Conservation (phyloP, 2,329 filamentous ascomycete genomes). For the Talaromyces atroroseus region DNA sequence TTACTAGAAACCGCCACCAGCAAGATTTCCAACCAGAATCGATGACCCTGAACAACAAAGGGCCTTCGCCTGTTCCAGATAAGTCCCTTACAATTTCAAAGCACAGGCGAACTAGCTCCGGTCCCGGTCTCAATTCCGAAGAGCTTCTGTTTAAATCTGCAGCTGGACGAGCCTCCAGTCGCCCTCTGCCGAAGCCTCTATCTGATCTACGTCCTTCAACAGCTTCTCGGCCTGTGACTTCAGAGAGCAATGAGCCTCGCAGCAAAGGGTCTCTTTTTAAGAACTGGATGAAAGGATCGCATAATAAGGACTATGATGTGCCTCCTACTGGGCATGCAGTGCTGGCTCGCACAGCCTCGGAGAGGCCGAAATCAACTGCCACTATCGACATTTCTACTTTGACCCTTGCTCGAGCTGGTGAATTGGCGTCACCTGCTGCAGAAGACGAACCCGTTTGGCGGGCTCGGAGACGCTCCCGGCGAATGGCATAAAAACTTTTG, state of each 20-base stretch:
- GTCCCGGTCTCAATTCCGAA: constrained; percentile 4
- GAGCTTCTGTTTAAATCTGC: not conserved
- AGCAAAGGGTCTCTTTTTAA: constrained; percentile 35
- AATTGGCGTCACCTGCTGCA: not conserved
- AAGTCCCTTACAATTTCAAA: constrained; percentile 4
- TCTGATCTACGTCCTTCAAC: constrained; percentile 22
- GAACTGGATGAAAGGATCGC: constrained; percentile 35
- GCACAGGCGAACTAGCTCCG: constrained; percentile 11
- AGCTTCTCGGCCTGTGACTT: constrained; percentile 21
- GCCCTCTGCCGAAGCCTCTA: constrained; percentile 23
- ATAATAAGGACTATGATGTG: constrained; percentile 12
- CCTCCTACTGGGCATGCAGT: not conserved
- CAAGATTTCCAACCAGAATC: not conserved
- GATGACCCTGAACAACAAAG: not conserved
- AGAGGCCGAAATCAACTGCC: constrained; percentile 10
- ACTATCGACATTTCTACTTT: constrained; percentile 6
- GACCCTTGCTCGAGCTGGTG: not conserved
- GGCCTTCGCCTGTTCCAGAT: constrained; percentile 1
- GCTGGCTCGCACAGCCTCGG: constrained; percentile 3
- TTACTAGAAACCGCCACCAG: constrained; percentile 22
- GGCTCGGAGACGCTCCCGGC: constrained; percentile 14
- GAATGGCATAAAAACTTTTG: constrained; percentile 9
- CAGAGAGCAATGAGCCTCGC: constrained; percentile 29
- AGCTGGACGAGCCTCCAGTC: not conserved
- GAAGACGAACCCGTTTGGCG: constrained; percentile 14